These are phyloP conservation scores for Candida tammaniensis DNA, from an alignment of 805 yeast genomes.

Conservation along the genomic window DNA sequence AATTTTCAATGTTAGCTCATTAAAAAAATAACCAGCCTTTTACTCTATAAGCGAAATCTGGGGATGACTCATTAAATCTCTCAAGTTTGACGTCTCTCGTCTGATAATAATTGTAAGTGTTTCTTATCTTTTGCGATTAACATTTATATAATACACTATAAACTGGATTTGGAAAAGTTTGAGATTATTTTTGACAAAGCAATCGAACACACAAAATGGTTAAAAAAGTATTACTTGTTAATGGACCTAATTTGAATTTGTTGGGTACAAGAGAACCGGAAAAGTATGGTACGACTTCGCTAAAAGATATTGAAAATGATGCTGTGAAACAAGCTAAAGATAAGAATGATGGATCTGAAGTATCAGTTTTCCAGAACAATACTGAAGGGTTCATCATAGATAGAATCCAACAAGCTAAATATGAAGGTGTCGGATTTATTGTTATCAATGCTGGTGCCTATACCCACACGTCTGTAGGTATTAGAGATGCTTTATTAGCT, in stretches of 20 bases:
- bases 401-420: slow-evolving; percentile 45
- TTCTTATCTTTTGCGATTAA: too few species aligned
- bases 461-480: slow-evolving; percentile 50
- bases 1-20: too few species aligned
- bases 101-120: too few species aligned
- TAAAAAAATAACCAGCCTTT: too few species aligned
- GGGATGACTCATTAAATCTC: too few species aligned
- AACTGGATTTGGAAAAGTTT: too few species aligned
- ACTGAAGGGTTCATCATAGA: slow-evolving; percentile 48
- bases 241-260: slow-evolving; percentile 51
- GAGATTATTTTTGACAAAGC: too few species aligned
- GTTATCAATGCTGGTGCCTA: slow-evolving; percentile 53
- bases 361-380: slow-evolving; percentile 39
- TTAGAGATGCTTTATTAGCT: slow-evolving; percentile 48
- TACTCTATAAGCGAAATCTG: too few species aligned
- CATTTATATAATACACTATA: too few species aligned
- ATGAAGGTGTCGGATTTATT: slow-evolving; percentile 42
- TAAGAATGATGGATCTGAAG: slow-evolving; percentile 28
- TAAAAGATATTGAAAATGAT: slow-evolving; percentile 41
- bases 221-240: slow-evolving; percentile 42
- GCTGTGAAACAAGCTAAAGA: slow-evolving; percentile 31
- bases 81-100: too few species aligned
- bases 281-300: slow-evolving; percentile 47
- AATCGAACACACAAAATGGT: slow-evolving; percentile 32
- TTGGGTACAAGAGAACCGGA: slow-evolving; percentile 50